phyloP scores from a whole-genome alignment of 2,329 filamentous ascomycete genomes.

The Zymoseptoria ardabiliae region DNA sequence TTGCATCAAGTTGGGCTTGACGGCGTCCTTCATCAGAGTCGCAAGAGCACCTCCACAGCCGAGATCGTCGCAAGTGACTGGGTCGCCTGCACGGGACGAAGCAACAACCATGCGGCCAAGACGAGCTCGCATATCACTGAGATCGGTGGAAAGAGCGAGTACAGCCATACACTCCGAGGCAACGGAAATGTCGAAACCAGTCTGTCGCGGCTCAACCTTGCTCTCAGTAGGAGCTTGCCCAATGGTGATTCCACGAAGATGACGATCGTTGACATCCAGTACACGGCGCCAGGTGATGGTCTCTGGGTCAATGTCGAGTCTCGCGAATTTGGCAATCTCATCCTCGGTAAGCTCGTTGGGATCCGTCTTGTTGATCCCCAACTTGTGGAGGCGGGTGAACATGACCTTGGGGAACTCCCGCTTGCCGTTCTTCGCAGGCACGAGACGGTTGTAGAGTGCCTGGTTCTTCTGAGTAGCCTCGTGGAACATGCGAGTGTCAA shows the following conservation, averaged over 20 bases:
- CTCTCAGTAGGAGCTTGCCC: conserved; percentile 77
- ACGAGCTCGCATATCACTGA: conserved; percentile 84
- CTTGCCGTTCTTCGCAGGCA: conserved; percentile 84
- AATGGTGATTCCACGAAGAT: conserved; percentile 81
- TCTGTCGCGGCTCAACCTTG: conserved; percentile 78
- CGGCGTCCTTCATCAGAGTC: conserved; percentile 93
- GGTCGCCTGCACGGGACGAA: conserved; percentile 74
- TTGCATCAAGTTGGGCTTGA: conserved; percentile 99
- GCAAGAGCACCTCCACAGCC: conserved; percentile 87
- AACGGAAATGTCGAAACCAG: conserved; percentile 95
- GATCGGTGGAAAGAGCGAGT: conserved; percentile 79
- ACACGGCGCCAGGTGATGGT: conserved; percentile 97
- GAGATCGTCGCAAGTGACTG: conserved; percentile 92
- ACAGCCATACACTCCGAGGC: conserved; percentile 99
- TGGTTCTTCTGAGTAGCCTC: conserved; percentile 91
- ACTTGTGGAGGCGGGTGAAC: conserved; percentile 88
- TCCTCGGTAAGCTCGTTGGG: conserved; percentile 85
- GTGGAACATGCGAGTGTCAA: conserved; percentile 97
- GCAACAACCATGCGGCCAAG: conserved; percentile 94
- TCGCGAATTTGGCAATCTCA: conserved; percentile 80
- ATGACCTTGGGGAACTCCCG: conserved; percentile 81
- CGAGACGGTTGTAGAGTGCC: conserved; percentile 76
- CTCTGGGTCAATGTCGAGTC: conserved; percentile 89
- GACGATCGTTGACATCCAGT: conserved; percentile 92
- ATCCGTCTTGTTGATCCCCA: conserved; percentile 91